Base-by-base conservation (phyloP, 345 rosid genomes). In the Lumnitzera racemosa region DNA sequence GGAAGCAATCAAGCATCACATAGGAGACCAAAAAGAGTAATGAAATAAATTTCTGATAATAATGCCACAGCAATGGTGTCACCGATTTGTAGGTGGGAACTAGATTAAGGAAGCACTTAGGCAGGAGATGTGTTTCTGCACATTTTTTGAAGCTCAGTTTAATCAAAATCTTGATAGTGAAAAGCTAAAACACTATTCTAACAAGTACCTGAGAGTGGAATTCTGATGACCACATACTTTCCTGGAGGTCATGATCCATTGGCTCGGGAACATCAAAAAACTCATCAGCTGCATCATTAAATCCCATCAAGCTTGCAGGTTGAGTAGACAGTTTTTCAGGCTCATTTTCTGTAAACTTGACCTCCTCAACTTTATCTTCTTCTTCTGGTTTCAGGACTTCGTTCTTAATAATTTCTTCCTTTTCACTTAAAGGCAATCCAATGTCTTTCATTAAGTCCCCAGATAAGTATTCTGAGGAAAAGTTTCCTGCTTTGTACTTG, bases 211-310 rank as follows among this genome's bases (percentile, higher is more conserved):
- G 58, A 16, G 77, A 10, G 15, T 15, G 53, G 53, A 56, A 24
- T 64, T 76, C 85, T 14, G 80, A 36, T 49, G 74, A 55, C 90
- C 89, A 77, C 20, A 73, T 78, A 64, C 68, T 73, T 47, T 77
- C 90, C 41, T 65, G 61, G 15, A 59, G 72, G 52, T 85, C 89
- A 66, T 65, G 68, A 64, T 83, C 89, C 12, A 65, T 46, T 12
- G 63, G 57, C 56, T 87, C 96, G 23, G 90, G 96, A 61, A 88
- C 96, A 66, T 94, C 99, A 65, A 94, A 88, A 81, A 90, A 94
- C 66, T 88, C 99, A 67, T 90, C 99, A 47, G 91, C 68, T 51
- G 71, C 70, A 79, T 81, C 89, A 14, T 79, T 78, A 49, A 88
- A 63, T 58, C 75, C 81, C 68, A 78, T 77, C 58, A 88, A 76